phyloP scores from a whole-genome alignment of 495 filamentous ascomycete species.

The Oidiodendron maius region DNA sequence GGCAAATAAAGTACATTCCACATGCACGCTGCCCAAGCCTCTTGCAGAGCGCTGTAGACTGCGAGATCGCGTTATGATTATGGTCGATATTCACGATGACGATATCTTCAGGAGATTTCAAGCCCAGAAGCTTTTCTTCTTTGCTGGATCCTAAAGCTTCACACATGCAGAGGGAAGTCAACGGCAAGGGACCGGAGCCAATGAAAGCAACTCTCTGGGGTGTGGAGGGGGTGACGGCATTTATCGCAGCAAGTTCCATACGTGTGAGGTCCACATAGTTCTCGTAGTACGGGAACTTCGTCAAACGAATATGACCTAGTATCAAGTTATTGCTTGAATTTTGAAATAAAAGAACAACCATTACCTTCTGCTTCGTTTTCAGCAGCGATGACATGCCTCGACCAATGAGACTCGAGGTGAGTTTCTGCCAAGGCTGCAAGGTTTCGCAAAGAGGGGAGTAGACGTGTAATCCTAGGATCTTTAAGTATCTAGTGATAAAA shows the following conservation, averaged over 20 bases:
- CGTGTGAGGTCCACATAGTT: conserved; percentile 37
- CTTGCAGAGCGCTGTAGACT: conserved; percentile 22
- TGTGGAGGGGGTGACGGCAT: background rate
- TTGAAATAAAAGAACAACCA: background rate
- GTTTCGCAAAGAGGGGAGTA: conserved; percentile 24
- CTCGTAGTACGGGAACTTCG: conserved; percentile 34
- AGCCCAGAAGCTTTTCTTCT: no score
- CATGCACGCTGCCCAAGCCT: conserved; percentile 19
- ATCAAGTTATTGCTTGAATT: background rate
- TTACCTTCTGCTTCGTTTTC: background rate
- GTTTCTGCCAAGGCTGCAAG: conserved; percentile 34
- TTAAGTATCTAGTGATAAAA: conserved; percentile 20
- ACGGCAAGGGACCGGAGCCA: conserved; percentile 37
- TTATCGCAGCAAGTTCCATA: conserved; percentile 32
- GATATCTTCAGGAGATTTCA: background rate
- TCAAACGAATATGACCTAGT: conserved; percentile 11
- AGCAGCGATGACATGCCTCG: background rate
- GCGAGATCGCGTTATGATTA: conserved; percentile 24
- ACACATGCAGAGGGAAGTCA: conserved; percentile 28
- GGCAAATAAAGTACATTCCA: conserved; percentile 26
- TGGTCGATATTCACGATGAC: conserved; percentile 32
- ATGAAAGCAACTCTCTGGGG: conserved; percentile 28
- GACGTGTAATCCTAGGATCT: background rate
- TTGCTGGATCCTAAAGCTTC: background rate
- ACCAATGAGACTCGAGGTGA: conserved; percentile 26